A percentile compares a stretch with the other conserved stretches of the same genome.
Conservation (phyloP, 768 basidiomycete species). For the Clavulina sp. region DNA sequence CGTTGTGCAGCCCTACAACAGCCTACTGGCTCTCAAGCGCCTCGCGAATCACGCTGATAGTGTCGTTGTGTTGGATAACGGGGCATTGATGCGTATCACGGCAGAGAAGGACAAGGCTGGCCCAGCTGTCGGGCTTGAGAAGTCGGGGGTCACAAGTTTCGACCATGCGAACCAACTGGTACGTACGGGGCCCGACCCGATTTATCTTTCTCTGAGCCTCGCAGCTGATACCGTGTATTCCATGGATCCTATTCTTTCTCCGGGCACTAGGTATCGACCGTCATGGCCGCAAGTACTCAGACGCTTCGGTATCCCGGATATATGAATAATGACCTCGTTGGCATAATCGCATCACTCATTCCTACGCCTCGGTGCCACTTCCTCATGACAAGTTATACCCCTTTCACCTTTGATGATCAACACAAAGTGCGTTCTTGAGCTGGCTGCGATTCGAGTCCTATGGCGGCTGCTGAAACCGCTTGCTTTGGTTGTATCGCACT, state of each 20-base stretch:
- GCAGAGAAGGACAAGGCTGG: constrained; percentile 76
- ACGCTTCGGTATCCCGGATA: constrained; percentile 95
- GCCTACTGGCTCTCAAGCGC: constrained; percentile 78
- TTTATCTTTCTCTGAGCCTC: no score
- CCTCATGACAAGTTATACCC: constrained; percentile 97
- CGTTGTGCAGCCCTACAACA: constrained; percentile 98
- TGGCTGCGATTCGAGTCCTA: neutral
- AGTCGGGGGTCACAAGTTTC: constrained; percentile 32
- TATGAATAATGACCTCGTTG: constrained; percentile 98
- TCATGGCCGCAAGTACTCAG: constrained; percentile 94
- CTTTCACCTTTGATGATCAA: constrained; percentile 91
- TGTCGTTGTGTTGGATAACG: constrained; percentile 94
- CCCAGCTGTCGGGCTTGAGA: constrained; percentile 25
- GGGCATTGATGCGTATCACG: constrained; percentile 80
- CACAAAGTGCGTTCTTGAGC: constrained; percentile 51
- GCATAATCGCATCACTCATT: constrained; percentile 90
- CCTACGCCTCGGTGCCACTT: constrained; percentile 96
- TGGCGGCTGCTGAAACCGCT: neutral
- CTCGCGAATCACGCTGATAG: constrained; percentile 93
- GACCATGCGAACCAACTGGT: constrained; percentile 88
- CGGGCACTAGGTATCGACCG: constrained; percentile 64
- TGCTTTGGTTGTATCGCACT: neutral
- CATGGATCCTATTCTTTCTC: neutral
- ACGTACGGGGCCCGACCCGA: constrained; percentile 17
- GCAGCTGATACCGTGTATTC: no score